Percentiles rank a stretch among this genome's conserved stretches.
Conservation (phyloP, 2,329 filamentous ascomycete species). For the Hymenoscyphus albidus region DNA sequence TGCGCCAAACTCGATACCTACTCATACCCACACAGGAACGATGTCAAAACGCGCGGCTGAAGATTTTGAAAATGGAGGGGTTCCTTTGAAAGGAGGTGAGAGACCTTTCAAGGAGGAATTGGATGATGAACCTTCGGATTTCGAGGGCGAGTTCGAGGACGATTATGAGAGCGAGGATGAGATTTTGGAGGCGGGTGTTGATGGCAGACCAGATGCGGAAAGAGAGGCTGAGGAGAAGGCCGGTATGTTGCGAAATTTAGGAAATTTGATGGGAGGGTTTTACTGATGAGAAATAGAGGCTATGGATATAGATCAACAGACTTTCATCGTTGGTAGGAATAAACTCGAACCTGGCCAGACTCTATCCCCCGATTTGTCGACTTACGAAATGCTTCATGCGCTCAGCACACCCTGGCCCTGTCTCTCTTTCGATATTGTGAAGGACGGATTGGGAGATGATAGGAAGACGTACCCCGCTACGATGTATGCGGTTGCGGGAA, state of each 20-base stretch:
- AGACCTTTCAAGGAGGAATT: constrained; percentile 64
- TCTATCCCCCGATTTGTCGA: constrained; percentile 84
- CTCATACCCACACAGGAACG: neutral
- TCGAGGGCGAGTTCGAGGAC: constrained; percentile 93
- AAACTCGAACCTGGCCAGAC: constrained; percentile 89
- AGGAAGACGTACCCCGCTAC: constrained; percentile 93
- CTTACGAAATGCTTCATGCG: constrained; percentile 96
- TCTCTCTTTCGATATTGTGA: constrained; percentile 89
- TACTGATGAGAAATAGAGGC: constrained; percentile 59
- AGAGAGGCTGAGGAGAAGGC: constrained; percentile 83
- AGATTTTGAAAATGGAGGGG: constrained; percentile 43
- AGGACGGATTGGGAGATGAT: constrained; percentile 80
- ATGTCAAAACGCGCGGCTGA: constrained; percentile 61
- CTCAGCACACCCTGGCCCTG: constrained; percentile 96
- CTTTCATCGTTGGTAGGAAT: constrained; percentile 92
- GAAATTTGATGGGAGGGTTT: constrained; percentile 8
- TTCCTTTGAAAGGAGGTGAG: constrained; percentile 56
- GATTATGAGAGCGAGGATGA: constrained; percentile 91
- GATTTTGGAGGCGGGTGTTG: constrained; percentile 89
- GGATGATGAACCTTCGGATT: constrained; percentile 68
- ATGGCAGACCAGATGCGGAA: constrained; percentile 88
- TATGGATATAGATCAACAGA: constrained; percentile 92
- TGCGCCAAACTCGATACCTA: neutral
- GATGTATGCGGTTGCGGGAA: constrained; percentile 91
- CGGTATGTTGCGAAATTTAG: constrained; percentile 42